phyloP scores from a whole-genome alignment of 2,329 filamentous ascomycete genomes.

The Claviceps africana region DNA sequence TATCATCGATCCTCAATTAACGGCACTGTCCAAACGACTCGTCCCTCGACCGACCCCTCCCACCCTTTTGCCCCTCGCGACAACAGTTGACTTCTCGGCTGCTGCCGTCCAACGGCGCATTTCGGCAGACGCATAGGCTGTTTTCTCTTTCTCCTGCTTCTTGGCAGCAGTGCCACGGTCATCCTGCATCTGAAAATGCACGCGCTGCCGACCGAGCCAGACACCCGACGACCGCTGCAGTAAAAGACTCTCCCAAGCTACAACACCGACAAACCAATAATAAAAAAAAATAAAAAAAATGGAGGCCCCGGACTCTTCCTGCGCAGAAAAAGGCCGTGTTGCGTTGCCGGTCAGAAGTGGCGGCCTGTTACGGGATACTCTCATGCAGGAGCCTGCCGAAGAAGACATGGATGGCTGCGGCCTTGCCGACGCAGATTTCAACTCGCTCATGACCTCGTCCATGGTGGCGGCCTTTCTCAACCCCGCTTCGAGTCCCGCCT shows the following conservation, averaged over 20 bases:
- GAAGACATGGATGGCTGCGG: not conserved
- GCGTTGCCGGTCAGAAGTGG: constrained; percentile 4
- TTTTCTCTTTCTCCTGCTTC: too few species aligned
- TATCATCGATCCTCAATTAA: too few species aligned
- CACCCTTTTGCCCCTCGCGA: too few species aligned
- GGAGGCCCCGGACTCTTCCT: constrained; percentile 1
- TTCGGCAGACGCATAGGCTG: not conserved
- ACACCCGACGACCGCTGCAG: not conserved
- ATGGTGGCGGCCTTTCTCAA: constrained; percentile 23
- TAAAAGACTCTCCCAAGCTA: not conserved
- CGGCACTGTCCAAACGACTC: not conserved
- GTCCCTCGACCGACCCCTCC: not conserved
- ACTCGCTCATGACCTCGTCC: constrained; percentile 23
- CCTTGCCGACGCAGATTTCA: constrained; percentile 19
- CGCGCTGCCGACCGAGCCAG: not conserved
- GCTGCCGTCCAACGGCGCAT: not conserved
- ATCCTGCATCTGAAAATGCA: constrained; percentile 6
- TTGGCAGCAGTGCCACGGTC: not conserved
- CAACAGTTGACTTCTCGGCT: too few species aligned
- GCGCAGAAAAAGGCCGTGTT: constrained; percentile 2
- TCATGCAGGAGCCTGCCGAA: constrained; percentile 6
- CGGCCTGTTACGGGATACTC: constrained; percentile 1
- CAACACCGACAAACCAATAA: not conserved
- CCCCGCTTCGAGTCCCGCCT: constrained; percentile 39
- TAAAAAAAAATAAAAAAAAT: constrained; percentile 3